Evolutionary conservation across 139 green algal genomes (phyloP), one percentile per base, ranked within the genome.

Genomic region (Choricystis sp.): DNA sequence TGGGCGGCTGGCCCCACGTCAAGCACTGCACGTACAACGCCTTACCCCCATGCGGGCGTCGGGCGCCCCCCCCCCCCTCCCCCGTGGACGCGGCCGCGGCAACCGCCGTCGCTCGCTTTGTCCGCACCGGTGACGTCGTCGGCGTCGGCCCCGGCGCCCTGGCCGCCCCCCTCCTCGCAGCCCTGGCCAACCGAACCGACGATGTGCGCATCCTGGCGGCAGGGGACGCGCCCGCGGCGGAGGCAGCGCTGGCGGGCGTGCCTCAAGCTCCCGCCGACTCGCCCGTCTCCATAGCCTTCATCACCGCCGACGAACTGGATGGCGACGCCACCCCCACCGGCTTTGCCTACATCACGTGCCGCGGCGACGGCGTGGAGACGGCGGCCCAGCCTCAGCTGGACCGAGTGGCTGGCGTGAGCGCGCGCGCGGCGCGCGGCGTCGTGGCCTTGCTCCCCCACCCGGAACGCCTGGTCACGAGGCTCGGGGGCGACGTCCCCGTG

Each of bases 401-500:
- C 40, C 9, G 40, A 52, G 16, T 21, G 9, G 40, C 40, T 52
- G 40, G 40, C 40, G 9, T 9, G n/a, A n/a, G 40, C 40, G 40
- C 40, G 40, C 40, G 40, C 9, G 40, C 40, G 9, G 40, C 40
- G 9, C 9, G 16, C 9, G 16, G 16, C 9, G 40, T 52, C 9
- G 40, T 52, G 40, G 40, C 40, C 40, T 9, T 52, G 40, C 9
- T 52, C 40, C 9, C 9, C 40, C 40, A 52, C 9, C 16, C 40
- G 40, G 9, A 52, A 16, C 40, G 40, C 9, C 40, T 9, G 40
- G 9, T 52, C 9, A 16, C 40, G 9, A 52, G 80, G 57, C 70
- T 94, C 58, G 28, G 67, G 23, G 81, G 81, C 2, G 63, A 63
- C 25, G 57, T 94, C 26, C 85, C 86, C 16, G 80, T 94, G 21